Percentiles rank a stretch among this genome's conserved stretches.
These are phyloP conservation scores for Lunularia cruciata DNA, from an alignment of 225 moss, liverwort and hornwort genomes.

Conservation along the genomic window DNA sequence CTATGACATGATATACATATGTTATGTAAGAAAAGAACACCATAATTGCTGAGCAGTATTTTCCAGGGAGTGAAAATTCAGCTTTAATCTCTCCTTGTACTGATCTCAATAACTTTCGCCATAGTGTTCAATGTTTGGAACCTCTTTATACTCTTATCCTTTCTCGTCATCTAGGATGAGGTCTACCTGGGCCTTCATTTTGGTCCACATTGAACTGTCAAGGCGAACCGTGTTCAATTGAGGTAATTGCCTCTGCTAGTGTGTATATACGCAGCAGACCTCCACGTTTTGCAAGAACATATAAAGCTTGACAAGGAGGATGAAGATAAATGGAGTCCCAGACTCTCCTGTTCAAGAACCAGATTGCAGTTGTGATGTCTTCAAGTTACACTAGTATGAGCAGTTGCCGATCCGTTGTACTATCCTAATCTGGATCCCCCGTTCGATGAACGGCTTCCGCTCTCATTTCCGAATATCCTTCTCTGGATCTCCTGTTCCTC, in stretches of 20 bases:
- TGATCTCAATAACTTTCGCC: background rate
- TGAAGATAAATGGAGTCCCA: background rate
- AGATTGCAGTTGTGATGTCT: background rate
- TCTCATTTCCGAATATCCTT: no score
- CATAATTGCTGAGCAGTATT: background rate
- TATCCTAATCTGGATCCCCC: no score
- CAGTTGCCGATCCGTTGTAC: background rate
- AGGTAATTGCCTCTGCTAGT: constrained; percentile 5
- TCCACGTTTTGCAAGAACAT: background rate
- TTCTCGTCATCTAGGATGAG: background rate
- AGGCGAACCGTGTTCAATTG: background rate
- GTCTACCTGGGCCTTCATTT: background rate
- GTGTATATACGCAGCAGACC: constrained; percentile 7
- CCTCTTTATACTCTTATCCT: background rate
- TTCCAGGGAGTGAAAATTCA: background rate
- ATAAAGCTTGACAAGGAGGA: background rate
- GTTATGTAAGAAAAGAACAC: background rate
- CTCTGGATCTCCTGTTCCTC: no score
- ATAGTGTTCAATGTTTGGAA: background rate
- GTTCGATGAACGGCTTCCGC: no score
- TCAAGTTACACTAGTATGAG: background rate
- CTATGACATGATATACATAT: background rate
- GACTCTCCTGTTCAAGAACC: background rate
- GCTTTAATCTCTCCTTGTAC: background rate
- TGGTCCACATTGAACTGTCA: no score